Evolutionary conservation across 108 stramenopile genomes (phyloP).

Genomic region (Cyclotella kingstonii): DNA sequence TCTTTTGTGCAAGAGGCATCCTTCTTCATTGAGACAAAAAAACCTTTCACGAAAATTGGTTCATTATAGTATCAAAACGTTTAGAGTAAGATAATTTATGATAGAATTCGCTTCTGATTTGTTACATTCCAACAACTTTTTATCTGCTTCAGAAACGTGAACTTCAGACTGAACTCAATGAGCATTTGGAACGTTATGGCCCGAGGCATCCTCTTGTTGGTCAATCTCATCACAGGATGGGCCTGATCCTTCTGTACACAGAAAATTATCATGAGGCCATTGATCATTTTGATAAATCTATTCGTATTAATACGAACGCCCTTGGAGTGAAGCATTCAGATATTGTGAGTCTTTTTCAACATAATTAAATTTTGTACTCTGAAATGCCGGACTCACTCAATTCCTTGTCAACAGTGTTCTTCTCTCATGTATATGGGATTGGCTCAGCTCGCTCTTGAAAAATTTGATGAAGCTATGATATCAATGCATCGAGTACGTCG

Average conservation of each 20-base stretch:
- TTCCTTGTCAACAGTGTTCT: conserved; percentile 1
- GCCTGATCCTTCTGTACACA: conserved; percentile 24
- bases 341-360: conserved; percentile 10
- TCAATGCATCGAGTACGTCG: conserved; percentile 35
- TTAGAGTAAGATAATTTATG: neutral
- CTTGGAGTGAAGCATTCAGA: conserved; percentile 30
- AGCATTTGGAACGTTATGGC: conserved; percentile 28
- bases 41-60: conserved; percentile 31
- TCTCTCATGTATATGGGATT: conserved; percentile 35
- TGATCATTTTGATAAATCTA: conserved; percentile 22
- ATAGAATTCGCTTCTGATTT: too few species aligned
- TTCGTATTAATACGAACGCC: conserved; percentile 25
- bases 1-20: conserved; percentile 20
- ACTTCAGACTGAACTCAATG: conserved; percentile 19
- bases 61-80: conserved; percentile 19
- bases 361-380: neutral
- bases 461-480: conserved; percentile 30
- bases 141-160: conserved; percentile 22
- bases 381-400: neutral
- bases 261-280: conserved; percentile 28
- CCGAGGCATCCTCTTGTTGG: conserved; percentile 38
- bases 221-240: conserved; percentile 28
- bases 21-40: neutral
- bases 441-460: conserved; percentile 39
- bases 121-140: neutral